These are phyloP conservation scores for Cyberlindnera maclurae DNA, from an alignment of 805 yeast species.

Conservation along the genomic window DNA sequence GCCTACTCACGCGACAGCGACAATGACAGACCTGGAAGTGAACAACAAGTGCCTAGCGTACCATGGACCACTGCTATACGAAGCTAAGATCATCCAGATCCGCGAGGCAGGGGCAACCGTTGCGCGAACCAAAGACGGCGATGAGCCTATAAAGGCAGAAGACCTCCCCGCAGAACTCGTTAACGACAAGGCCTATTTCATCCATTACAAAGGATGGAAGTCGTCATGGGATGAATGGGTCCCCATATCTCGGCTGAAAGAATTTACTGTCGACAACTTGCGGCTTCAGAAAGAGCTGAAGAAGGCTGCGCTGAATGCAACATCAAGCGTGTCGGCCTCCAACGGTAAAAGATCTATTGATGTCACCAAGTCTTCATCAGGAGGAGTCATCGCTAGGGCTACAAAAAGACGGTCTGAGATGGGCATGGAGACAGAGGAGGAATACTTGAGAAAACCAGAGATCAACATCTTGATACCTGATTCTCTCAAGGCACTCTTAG, in stretches of 20 bases:
- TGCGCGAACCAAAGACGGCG: conserved; percentile 36
- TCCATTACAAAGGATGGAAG: conserved; percentile 96
- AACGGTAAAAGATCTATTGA: conserved; percentile 13
- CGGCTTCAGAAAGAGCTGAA: conserved; percentile 55
- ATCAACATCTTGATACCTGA: conserved; percentile 56
- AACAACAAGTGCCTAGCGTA: conserved; percentile 59
- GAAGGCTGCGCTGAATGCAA: conserved; percentile 33
- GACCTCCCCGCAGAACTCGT: conserved; percentile 30
- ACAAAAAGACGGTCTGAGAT: conserved; percentile 24
- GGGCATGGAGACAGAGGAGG: conserved; percentile 27
- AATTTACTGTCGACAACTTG: conserved; percentile 61
- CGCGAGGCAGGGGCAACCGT: conserved; percentile 47
- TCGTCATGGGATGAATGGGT: conserved; percentile 98
- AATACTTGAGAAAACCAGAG: conserved; percentile 26
- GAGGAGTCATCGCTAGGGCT: conserved; percentile 12
- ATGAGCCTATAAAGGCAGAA: conserved; percentile 14
- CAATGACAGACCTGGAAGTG: conserved; percentile 5
- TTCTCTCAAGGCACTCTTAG: conserved; percentile 59
- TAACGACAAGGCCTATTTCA: conserved; percentile 43
- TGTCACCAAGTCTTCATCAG: conserved; percentile 8
- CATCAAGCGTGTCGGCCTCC: conserved; percentile 18
- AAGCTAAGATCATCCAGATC: conserved; percentile 67
- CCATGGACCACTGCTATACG: conserved; percentile 87
- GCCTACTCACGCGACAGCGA: background rate
- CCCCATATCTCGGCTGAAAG: conserved; percentile 55